A percentile compares a stretch with the other conserved stretches of the same genome.
Evolutionary conservation across 176 grass and related monocot genomes (phyloP).

Genomic region (maize (Zea mays)): Zm-B73-REFERENCE-NAM-5.0 NC_050098.1:223720001-223720500

Average conservation of each 20-base stretch:
- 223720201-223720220: background rate
- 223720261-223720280: slow-evolving; percentile 23
- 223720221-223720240: background rate
- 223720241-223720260: background rate
- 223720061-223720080: background rate
- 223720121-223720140: background rate
- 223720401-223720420: slow-evolving; percentile 17
- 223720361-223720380: too few relatives aligned
- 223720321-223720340: too few relatives aligned
- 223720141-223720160: background rate
- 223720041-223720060: too few relatives aligned
- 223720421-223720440: background rate
- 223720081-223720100: background rate
- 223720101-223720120: background rate
- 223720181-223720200: background rate
- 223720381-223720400: background rate
- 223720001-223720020: too few relatives aligned
- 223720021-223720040: too few relatives aligned
- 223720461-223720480: too few relatives aligned
- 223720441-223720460: too few relatives aligned
- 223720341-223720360: background rate
- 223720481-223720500: too few relatives aligned
- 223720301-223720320: too few relatives aligned
- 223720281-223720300: background rate
- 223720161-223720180: slow-evolving; percentile 17